Conservation (phyloP, 164 flowering plant genomes). For the Tinospora cordifolia region DNA sequence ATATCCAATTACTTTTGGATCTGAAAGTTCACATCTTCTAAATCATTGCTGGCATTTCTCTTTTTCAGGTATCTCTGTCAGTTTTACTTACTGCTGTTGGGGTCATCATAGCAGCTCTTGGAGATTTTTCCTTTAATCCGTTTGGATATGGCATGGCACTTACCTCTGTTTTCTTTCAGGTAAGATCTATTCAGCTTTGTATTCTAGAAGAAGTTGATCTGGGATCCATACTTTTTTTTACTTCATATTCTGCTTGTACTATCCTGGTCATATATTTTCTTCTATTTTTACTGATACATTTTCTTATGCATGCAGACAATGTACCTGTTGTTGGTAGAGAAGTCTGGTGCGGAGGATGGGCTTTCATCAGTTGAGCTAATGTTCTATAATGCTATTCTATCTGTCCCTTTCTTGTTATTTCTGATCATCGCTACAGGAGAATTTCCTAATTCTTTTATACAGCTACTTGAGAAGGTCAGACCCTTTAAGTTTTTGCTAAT, state of each 20-base stretch:
- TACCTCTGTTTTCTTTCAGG: conserved; percentile 96
- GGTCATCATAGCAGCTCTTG: conserved; percentile 82
- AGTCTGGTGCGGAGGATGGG: conserved; percentile 95
- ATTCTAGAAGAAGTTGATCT: neutral
- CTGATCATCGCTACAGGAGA: conserved; percentile 83
- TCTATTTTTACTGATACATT: conserved; percentile 5
- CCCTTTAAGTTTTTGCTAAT: neutral
- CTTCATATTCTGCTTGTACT: neutral
- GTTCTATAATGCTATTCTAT: conserved; percentile 83
- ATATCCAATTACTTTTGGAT: neutral
- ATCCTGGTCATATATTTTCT: neutral
- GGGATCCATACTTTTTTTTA: neutral
- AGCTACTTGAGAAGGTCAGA: conserved; percentile 67
- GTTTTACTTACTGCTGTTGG: conserved; percentile 75
- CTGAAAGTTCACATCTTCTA: neutral
- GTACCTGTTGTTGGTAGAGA: conserved; percentile 95
- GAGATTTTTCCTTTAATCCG: conserved; percentile 93
- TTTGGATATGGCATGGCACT: conserved; percentile 93
- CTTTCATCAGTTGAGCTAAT: conserved; percentile 92
- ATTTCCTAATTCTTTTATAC: conserved; percentile 65
- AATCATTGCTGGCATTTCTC: conserved; percentile 11
- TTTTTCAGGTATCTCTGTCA: conserved; percentile 68
- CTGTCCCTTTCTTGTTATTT: conserved; percentile 66
- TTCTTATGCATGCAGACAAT: conserved; percentile 58
- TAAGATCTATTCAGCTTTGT: conserved; percentile 13